Evolutionary conservation across 75 land plant species (phyloP), one percentile per base, ranked within the genome.

Genomic region (Isoetes taiwanensis): DNA sequence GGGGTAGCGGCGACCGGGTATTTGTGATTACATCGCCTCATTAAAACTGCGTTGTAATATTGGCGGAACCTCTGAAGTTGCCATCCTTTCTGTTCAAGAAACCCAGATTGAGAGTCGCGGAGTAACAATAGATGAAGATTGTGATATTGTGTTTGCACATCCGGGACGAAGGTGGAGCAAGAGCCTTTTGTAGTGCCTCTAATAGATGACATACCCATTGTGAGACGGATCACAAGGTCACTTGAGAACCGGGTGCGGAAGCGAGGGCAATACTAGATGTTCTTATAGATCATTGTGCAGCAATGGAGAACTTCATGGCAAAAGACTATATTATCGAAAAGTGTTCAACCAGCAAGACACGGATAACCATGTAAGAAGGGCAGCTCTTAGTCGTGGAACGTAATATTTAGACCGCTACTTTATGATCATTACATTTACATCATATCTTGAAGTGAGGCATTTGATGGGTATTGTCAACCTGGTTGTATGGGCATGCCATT

Each of bases 341-440:
- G 72, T 72, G 29, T 83, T 91, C 56, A 91, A 91, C 70, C 90
- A 91, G 54, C 97, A 90, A 53, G 66, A 78, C 62, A 76, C 73
- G 46, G 97, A 91, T 67, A 82, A 78, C 59, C 75, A 86, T 71
- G 95, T 64, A 32, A 68, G 95, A 35, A 76, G 80, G 39, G 83
- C 85, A 25, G 97, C 97, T 43, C 38, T 91, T 41, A 77, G 83
- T 34, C 97, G 97, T 67, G 95, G 94, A 20, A 79, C 84, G 28
- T 93, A 91, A 64, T 91, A 91, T 41, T 73, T 91, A 73, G 97
- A 91, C 71, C 82, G 97, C 0, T 91, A 91, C 65, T 80, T 86
- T 54, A 80, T 75, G 68, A 65, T 91, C 38, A 91, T 91, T 65
- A 89, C 95, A 30, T 91, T 91, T 72, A 73, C 89, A 37, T 83